Conservation (phyloP, 257 asterid genomes). For the Ilex aquifolium region DNA sequence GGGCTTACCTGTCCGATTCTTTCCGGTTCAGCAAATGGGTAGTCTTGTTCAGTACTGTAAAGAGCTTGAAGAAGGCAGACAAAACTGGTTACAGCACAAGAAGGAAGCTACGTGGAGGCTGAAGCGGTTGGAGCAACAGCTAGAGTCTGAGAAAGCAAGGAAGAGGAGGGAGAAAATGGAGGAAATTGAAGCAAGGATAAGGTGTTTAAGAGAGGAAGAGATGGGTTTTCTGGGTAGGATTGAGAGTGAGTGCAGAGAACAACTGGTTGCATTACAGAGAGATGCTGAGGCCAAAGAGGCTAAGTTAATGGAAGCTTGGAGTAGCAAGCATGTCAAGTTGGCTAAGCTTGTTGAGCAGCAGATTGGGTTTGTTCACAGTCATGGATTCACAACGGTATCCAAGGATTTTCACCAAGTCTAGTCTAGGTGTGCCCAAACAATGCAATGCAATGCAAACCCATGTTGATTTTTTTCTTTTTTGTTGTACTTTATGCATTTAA, state of each 20-base stretch:
- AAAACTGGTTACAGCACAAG: slow-evolving; percentile 56
- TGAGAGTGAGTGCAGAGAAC: slow-evolving; percentile 64
- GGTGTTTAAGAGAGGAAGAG: slow-evolving; percentile 57
- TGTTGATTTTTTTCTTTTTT: too few species aligned
- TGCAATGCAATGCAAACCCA: too few species aligned
- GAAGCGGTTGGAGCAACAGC: slow-evolving; percentile 68
- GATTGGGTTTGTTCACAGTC: slow-evolving; percentile 28
- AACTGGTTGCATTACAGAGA: slow-evolving; percentile 44
- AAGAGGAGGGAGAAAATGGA: slow-evolving; percentile 55
- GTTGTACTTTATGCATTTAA: too few species aligned
- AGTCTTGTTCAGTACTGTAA: slow-evolving; percentile 39
- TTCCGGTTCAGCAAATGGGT: slow-evolving; percentile 44
- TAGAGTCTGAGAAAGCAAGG: slow-evolving; percentile 63
- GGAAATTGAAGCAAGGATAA: slow-evolving; percentile 47
- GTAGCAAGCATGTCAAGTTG: slow-evolving; percentile 49
- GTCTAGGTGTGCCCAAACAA: slow-evolving; percentile 14
- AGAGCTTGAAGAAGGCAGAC: slow-evolving; percentile 69
- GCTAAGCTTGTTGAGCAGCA: slow-evolving; percentile 45
- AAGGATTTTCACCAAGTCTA: slow-evolving; percentile 24
- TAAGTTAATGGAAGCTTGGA: slow-evolving; percentile 63
- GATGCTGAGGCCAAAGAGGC: slow-evolving; percentile 67
- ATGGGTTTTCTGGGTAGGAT: slow-evolving; percentile 39
- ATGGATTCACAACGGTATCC: slow-evolving; percentile 16
- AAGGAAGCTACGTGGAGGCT: slow-evolving; percentile 81
- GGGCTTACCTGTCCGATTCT: slow-evolving; percentile 11